Evolutionary conservation across 192 early-diverging fungal genomes (phyloP), one percentile per base, ranked within the genome.

Genomic region (Podila horticola): DNA sequence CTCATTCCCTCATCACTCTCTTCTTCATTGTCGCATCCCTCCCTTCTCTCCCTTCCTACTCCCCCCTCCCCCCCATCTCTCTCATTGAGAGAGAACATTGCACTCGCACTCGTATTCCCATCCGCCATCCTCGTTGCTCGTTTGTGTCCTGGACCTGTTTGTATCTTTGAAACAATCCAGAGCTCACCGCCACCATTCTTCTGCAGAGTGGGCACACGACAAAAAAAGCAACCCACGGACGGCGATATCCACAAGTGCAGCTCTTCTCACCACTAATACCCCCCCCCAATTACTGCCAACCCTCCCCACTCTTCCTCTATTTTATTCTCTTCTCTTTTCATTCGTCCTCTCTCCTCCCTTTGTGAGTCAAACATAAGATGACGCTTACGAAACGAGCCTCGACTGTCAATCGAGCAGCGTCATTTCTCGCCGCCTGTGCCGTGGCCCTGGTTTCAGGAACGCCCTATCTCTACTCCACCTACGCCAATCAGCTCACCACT

Each of bases 381-480:
- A 31, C 59, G 17, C 17, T 61, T 30, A 20, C 10, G 12, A 52
- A 36, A 41, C 31, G 34, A 20, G 52, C 57, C 30, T 64, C 76
- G 33, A 49, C 49, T 8, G 28, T 45, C 24, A 61, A 71, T 41
- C 33, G 71, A 22, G 67, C 77, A 12, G 52, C 71, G 6, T 81
- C 77, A 17, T 81, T 81, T 29, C 22, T 81, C 10, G 77, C 77
- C 15, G 71, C 77, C 31, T 72, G 70, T 61, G 71, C 77, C 0
- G 67, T 81, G 3, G 77, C 77, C 15, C 51, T 81, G 3, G 77
- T 81, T 48, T 81, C 77, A 17, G 77, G 77, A 20, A 81, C 77
- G 7, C 77, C 77, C 17, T 81, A 81, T 33, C 71, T 81, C 36
- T 81, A 81, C 57, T 73, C 77, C 24, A 81, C 77, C 45, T 81